Conservation (phyloP, 2,329 filamentous ascomycete genomes). For the Calonectria honghensis region DNA sequence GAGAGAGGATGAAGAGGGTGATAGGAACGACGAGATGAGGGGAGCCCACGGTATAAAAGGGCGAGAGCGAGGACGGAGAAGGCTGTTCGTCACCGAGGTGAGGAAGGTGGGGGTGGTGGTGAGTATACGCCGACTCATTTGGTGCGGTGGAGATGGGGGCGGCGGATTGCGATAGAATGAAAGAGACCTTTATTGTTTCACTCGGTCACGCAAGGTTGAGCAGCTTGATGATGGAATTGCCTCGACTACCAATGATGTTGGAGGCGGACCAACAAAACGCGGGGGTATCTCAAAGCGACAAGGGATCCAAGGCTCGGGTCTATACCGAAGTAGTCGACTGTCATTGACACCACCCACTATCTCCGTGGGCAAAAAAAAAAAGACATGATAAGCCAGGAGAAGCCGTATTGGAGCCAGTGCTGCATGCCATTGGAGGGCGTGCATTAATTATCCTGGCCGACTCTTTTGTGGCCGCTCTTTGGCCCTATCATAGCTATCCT, state of each 20-base stretch:
- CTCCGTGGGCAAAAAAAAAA: neutral
- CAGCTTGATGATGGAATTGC: constrained; percentile 3
- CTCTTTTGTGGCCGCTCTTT: neutral
- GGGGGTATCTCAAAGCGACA: neutral
- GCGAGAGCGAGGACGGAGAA: constrained; percentile 36
- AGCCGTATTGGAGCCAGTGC: neutral
- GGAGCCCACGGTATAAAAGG: constrained; percentile 22
- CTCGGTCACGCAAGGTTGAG: neutral
- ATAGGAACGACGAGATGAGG: constrained; percentile 24
- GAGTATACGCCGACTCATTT: constrained; percentile 50
- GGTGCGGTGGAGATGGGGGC: constrained; percentile 29
- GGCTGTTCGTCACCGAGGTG: constrained; percentile 26
- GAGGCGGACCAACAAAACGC: neutral
- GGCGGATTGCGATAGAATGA: constrained; percentile 15
- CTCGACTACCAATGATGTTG: constrained; percentile 24
- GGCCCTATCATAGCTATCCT: constrained; percentile 44
- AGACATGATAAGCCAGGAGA: neutral
- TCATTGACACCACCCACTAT: neutral
- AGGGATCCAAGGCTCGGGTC: constrained; percentile 3
- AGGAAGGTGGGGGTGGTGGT: constrained; percentile 43
- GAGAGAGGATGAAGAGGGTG: constrained; percentile 34
- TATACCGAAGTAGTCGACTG: neutral
- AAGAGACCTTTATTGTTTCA: too few species aligned
- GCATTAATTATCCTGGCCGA: constrained; percentile 46
- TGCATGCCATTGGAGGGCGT: constrained; percentile 34